phyloP scores from a whole-genome alignment of 192 early-diverging fungal species.

The Jimgerdemannia flammicorona region DNA sequence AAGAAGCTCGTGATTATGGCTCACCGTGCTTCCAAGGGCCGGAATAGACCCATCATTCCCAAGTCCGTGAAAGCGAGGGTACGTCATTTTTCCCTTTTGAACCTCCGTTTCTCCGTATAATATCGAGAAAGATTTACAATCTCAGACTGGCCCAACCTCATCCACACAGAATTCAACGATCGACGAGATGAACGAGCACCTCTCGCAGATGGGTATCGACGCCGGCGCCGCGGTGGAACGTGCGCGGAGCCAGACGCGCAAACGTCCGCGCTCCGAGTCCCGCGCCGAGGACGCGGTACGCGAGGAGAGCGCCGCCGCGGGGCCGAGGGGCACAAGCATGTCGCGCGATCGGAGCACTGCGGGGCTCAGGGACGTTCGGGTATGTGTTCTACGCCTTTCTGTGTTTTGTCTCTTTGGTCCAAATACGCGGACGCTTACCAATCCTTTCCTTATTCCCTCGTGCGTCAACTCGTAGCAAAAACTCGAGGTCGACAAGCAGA shows the following conservation, averaged over 20 bases:
- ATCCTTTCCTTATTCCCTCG: not conserved
- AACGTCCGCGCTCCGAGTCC: slow-evolving; percentile 74
- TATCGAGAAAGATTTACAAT: slow-evolving; percentile 21
- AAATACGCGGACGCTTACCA: not conserved
- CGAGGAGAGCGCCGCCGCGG: slow-evolving; percentile 52
- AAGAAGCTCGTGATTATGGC: slow-evolving; percentile 78
- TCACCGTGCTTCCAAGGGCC: slow-evolving; percentile 72
- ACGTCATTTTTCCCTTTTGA: slow-evolving; percentile 2
- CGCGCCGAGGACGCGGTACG: slow-evolving; percentile 63
- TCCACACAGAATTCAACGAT: slow-evolving; percentile 18
- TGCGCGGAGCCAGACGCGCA: slow-evolving; percentile 47
- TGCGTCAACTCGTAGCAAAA: slow-evolving; percentile 30
- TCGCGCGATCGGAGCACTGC: slow-evolving; percentile 64
- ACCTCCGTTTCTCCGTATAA: not conserved
- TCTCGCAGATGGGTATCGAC: slow-evolving; percentile 73
- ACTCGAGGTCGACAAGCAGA: slow-evolving; percentile 72
- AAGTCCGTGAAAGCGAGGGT: slow-evolving; percentile 50
- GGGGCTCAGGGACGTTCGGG: slow-evolving; percentile 68
- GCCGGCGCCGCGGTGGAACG: slow-evolving; percentile 60
- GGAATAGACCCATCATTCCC: slow-evolving; percentile 73
- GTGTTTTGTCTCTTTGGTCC: not conserved
- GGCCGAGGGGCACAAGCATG: slow-evolving; percentile 44
- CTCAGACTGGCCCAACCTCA: not conserved
- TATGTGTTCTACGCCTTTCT: slow-evolving; percentile 14
- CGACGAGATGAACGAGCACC: slow-evolving; percentile 67